Evolutionary conservation across 208 protist species (phyloP), one percentile per base, ranked within the genome.

Genomic region (Trypanosoma cruzi): DNA sequence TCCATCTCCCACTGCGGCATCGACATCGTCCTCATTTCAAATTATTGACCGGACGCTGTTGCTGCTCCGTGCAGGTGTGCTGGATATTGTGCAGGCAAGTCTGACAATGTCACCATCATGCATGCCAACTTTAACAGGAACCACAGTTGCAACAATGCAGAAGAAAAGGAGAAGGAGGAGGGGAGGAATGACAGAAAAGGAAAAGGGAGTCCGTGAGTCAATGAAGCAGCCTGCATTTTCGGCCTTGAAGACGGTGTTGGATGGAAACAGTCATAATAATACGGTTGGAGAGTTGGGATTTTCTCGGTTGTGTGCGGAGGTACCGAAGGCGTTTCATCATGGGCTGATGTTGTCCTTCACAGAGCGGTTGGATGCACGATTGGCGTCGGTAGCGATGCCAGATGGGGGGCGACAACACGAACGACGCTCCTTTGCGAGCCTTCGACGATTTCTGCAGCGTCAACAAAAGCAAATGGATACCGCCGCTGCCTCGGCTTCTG

Each of bases 21-120:
- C 5, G 16, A 22, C 32, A 37, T 36, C 49, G 36, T 37, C n/a
- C n/a, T n/a, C 50, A 6, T 69, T 69, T 61, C 22, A 24, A 6
- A 49, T 69, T 37, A n/a, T 69, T 50, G 53, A 60, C 48, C 64
- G 64, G 10, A 61, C 28, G 6, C 49, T 53, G 31, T 34, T 69
- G 22, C 31, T 69, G n/a, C 26, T 62, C 22, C 64, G 58, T n/a
- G 53, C 49, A 40, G 64, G 64, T 1, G 31, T 69, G 22, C 2
- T 69, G n/a, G 64, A 69, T 37, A 52, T 69, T 32, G 64, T 69
- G 28, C 64, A 69, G 34, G 64, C 64, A 36, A 69, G 64, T 60
- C 6, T 69, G 48, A 54, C 64, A 4, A 61, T 26, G 40, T 24
- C 44, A 18, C 48, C 48, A 52, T 28, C 11, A 5, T 60, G 28